These are phyloP conservation scores for Sphaerulina musiva DNA, from an alignment of 2,329 filamentous ascomycete genomes.

Conservation along the genomic window DNA sequence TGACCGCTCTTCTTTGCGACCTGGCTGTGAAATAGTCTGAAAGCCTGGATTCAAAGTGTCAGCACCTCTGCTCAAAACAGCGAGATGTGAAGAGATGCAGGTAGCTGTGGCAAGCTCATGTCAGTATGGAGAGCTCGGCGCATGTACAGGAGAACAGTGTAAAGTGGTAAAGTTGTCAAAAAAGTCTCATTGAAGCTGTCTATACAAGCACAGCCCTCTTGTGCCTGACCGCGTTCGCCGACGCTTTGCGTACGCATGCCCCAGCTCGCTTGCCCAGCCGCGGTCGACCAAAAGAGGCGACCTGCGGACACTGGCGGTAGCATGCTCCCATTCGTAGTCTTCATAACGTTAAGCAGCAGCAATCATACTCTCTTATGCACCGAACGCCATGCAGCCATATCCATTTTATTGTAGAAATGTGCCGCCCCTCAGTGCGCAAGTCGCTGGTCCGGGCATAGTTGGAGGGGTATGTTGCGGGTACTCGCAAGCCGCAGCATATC, in stretches of 20 bases:
- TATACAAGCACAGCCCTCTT: not conserved
- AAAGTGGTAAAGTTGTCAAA: not conserved
- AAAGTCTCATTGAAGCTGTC: not conserved
- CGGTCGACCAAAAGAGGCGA: conserved; percentile 2
- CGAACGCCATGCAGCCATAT: conserved; percentile 14
- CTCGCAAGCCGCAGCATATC: not conserved
- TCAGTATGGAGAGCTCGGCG: not conserved
- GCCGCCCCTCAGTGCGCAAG: conserved; percentile 10
- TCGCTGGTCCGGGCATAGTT: not conserved
- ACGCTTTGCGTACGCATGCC: not conserved
- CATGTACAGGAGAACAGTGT: not conserved
- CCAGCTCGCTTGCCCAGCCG: not conserved
- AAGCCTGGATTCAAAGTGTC: too few species aligned
- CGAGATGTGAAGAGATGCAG: not conserved
- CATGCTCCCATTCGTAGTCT: not conserved
- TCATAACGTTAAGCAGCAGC: conserved; percentile 3
- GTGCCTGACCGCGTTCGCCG: not conserved
- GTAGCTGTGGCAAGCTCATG: not conserved
- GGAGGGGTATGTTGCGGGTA: not conserved
- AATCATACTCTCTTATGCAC: conserved; percentile 2
- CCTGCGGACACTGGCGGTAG: conserved; percentile 6
- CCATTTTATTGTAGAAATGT: conserved; percentile 10
- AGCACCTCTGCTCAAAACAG: too few species aligned
- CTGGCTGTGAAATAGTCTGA: too few species aligned
- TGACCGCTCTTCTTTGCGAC: too few species aligned